Evolutionary conservation across 1,139 yeast genomes (phyloP).

Genomic region (Kluyveromyces sp.): DNA sequence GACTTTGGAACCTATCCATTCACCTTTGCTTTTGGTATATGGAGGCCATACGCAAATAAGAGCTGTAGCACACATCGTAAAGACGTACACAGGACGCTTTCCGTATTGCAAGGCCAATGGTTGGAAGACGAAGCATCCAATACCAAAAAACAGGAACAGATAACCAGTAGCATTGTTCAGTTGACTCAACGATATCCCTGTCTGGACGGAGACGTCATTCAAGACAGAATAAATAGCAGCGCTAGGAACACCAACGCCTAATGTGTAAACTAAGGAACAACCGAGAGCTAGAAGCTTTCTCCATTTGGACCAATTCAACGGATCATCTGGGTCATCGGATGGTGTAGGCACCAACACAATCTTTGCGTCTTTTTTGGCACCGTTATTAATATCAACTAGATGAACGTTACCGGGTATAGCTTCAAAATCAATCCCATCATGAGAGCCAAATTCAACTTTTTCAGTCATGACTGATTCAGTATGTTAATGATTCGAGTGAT

Average conservation of each 20-base stretch:
- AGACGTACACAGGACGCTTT: slow-evolving; percentile 43
- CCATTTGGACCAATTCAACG: slow-evolving; percentile 53
- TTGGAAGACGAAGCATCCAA: slow-evolving; percentile 44
- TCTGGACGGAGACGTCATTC: slow-evolving; percentile 36
- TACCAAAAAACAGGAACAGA: slow-evolving; percentile 38
- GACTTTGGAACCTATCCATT: slow-evolving; percentile 35
- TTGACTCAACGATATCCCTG: slow-evolving; percentile 37
- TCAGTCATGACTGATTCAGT: slow-evolving; percentile 2
- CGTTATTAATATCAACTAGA: slow-evolving; percentile 42
- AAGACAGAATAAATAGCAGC: slow-evolving; percentile 44
- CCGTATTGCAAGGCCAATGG: slow-evolving; percentile 50
- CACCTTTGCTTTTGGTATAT: slow-evolving; percentile 35
- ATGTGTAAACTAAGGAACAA: slow-evolving; percentile 38
- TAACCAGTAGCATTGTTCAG: slow-evolving; percentile 49
- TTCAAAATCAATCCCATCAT: slow-evolving; percentile 29
- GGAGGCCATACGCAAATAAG: slow-evolving; percentile 41
- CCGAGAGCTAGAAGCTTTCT: slow-evolving; percentile 44
- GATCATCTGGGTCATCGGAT: slow-evolving; percentile 68
- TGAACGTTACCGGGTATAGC: slow-evolving; percentile 59
- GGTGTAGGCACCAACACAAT: slow-evolving; percentile 67
- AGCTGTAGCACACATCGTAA: slow-evolving; percentile 35
- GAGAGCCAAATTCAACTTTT: not conserved
- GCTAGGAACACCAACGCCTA: slow-evolving; percentile 41
- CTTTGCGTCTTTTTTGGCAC: slow-evolving; percentile 33
- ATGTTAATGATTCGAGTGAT: too few species aligned